Percentiles rank a stretch among this genome's conserved stretches.
Evolutionary conservation across 345 rosid species (phyloP).

Genomic region (Gossypium rotundifolium): DNA sequence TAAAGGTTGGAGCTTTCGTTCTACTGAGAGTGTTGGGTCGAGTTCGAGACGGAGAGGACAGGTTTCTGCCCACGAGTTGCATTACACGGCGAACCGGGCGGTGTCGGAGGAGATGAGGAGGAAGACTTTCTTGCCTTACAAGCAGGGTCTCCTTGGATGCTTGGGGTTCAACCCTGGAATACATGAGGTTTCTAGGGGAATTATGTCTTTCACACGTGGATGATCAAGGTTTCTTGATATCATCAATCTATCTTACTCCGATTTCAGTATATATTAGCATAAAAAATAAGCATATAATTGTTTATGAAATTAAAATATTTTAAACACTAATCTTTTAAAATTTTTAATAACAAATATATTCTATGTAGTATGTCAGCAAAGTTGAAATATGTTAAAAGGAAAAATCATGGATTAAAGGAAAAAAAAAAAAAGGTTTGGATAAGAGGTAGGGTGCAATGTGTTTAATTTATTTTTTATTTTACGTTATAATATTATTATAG

Average conservation of each 20-base stretch:
- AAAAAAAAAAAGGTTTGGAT: no score
- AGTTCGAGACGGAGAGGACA: slow-evolving; percentile 34
- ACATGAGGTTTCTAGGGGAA: slow-evolving; percentile 56
- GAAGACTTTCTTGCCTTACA: slow-evolving; percentile 88
- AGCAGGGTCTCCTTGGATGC: slow-evolving; percentile 83
- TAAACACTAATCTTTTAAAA: no score
- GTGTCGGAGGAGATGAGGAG: slow-evolving; percentile 81
- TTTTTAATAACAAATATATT: no score
- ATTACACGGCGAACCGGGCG: slow-evolving; percentile 81
- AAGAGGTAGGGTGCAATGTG: rapidly evolving
- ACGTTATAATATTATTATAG: no score
- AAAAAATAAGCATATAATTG: no score
- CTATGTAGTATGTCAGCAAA: not conserved
- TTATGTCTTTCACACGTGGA: slow-evolving; percentile 67
- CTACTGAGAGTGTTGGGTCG: slow-evolving; percentile 51
- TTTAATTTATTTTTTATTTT: no score
- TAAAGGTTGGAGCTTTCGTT: slow-evolving; percentile 54
- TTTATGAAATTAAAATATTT: no score
- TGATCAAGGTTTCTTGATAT: not conserved
- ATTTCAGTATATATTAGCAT: no score
- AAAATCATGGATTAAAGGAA: not conserved
- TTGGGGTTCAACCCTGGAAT: slow-evolving; percentile 69
- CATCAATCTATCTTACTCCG: no score
- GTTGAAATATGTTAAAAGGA: slow-evolving; percentile 12
- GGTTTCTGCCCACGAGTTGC: slow-evolving; percentile 78